phyloP scores from a whole-genome alignment of 2,329 filamentous ascomycete species.

The Aschersonia sp. region DNA sequence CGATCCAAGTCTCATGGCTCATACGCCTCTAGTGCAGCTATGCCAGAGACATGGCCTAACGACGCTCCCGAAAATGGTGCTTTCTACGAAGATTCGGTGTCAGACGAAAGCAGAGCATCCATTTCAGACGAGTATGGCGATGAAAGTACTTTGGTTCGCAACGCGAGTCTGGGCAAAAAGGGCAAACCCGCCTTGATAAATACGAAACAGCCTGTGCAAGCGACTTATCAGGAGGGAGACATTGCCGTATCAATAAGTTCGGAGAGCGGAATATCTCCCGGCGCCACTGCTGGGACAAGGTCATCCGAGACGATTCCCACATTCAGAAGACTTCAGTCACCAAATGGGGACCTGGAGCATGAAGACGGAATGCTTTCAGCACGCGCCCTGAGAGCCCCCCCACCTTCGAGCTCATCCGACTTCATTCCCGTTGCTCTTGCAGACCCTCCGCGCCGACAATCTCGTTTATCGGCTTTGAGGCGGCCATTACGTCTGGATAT shows the following conservation, averaged over 20 bases:
- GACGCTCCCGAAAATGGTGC: constrained; percentile 33
- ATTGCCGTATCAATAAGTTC: constrained; percentile 6
- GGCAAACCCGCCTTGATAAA: constrained; percentile 42
- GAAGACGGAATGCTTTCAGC: constrained; percentile 21
- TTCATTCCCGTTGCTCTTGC: constrained; percentile 16
- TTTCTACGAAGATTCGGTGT: constrained; percentile 34
- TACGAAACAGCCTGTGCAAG: constrained; percentile 24
- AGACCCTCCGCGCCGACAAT: constrained; percentile 17
- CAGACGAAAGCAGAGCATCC: constrained; percentile 27
- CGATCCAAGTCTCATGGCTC: constrained; percentile 45
- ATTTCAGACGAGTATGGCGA: constrained; percentile 33
- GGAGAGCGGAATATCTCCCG: too few species aligned
- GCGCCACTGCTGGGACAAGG: too few species aligned
- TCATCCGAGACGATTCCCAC: too few species aligned
- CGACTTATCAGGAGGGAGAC: constrained; percentile 6
- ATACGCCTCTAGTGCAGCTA: constrained; percentile 57
- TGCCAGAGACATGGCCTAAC: constrained; percentile 49
- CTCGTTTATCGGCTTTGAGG: constrained; percentile 38
- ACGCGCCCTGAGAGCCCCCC: constrained; percentile 34
- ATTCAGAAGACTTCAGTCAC: too few species aligned
- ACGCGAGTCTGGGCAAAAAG: constrained; percentile 46
- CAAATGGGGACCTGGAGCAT: not conserved
- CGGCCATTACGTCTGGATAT: constrained; percentile 68
- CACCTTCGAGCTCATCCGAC: constrained; percentile 31
- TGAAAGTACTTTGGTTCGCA: constrained; percentile 43